Evolutionary conservation across 2,329 filamentous ascomycete genomes (phyloP).

Genomic region (Conoideocrella luteorostrata): DNA sequence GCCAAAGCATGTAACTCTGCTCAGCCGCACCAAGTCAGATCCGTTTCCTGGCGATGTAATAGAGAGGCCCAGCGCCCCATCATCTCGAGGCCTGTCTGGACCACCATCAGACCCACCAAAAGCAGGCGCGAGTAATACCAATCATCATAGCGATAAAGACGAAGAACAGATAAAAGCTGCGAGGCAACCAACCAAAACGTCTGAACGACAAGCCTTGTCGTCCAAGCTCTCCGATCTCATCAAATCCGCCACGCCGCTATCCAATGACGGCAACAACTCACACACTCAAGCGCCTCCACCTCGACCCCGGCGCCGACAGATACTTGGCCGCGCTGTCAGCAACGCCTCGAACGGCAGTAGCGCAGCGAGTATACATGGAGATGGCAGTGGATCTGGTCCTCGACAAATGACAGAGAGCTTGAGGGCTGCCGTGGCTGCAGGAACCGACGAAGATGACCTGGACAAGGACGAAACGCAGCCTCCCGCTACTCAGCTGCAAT

Average conservation of each 20-base stretch:
- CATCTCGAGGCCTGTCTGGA: conserved; percentile 8
- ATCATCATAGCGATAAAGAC: conserved; percentile 9
- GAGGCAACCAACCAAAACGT: conserved; percentile 23
- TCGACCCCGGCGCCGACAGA: conserved; percentile 36
- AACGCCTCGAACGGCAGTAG: conserved; percentile 49
- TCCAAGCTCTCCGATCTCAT: conserved; percentile 38
- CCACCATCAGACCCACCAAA: conserved; percentile 6
- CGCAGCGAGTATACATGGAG: conserved; percentile 29
- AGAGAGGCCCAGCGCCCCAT: conserved; percentile 6
- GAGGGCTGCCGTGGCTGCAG: conserved; percentile 9
- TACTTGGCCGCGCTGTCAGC: conserved; percentile 53
- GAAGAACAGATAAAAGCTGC: conserved; percentile 11
- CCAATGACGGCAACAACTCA: conserved; percentile 10
- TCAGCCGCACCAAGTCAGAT: conserved; percentile 32
- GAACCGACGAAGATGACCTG: conserved; percentile 12
- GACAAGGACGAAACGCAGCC: conserved; percentile 25
- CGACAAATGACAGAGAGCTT: conserved; percentile 6
- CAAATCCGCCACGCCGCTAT: conserved; percentile 13
- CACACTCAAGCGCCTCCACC: conserved; percentile 10
- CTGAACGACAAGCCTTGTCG: conserved; percentile 35
- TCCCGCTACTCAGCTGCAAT: conserved; percentile 47
- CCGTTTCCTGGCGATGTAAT: conserved; percentile 16
- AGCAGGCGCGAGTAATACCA: neutral
- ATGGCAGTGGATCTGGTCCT: conserved; percentile 16
- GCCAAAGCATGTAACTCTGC: conserved; percentile 16